Conservation (phyloP, 2,329 filamentous ascomycete species). For the Aschersonia sp. region DNA sequence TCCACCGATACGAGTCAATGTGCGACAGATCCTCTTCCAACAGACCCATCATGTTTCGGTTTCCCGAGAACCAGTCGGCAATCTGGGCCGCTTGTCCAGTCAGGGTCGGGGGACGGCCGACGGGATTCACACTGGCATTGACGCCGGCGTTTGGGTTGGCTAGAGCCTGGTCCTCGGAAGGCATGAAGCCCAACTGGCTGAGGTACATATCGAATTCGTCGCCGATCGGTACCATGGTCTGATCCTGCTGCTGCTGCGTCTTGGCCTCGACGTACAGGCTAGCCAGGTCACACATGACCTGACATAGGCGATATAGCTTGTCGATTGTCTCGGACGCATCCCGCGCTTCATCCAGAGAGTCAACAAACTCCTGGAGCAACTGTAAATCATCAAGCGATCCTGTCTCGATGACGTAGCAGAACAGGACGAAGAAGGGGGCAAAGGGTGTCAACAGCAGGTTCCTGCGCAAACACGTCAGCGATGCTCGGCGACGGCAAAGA, state of each 20-base stretch:
- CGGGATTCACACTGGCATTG: background rate
- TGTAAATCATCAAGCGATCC: constrained; percentile 36
- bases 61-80: constrained; percentile 53
- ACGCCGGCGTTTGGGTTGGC: constrained; percentile 8
- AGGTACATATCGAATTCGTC: constrained; percentile 52
- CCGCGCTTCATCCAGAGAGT: constrained; percentile 35
- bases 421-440: constrained; percentile 44
- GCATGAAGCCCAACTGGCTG: constrained; percentile 46
- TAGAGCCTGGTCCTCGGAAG: constrained; percentile 18
- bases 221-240: constrained; percentile 33
- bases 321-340: constrained; percentile 42
- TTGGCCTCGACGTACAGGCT: constrained; percentile 48
- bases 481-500: background rate
- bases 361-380: constrained; percentile 40
- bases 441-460: constrained; percentile 42
- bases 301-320: constrained; percentile 47
- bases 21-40: constrained; percentile 45
- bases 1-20: constrained; percentile 23
- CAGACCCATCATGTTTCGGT: constrained; percentile 48
- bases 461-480: constrained; percentile 12
- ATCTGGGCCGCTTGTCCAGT: constrained; percentile 28
- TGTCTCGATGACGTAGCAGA: constrained; percentile 42
- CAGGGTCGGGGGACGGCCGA: constrained; percentile 9
- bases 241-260: constrained; percentile 28
- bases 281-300: constrained; percentile 46